Evolutionary conservation across 352 stramenopile genomes (phyloP), one percentile per base, ranked within the genome.

Genomic region (Phytophthora brassicae): DNA sequence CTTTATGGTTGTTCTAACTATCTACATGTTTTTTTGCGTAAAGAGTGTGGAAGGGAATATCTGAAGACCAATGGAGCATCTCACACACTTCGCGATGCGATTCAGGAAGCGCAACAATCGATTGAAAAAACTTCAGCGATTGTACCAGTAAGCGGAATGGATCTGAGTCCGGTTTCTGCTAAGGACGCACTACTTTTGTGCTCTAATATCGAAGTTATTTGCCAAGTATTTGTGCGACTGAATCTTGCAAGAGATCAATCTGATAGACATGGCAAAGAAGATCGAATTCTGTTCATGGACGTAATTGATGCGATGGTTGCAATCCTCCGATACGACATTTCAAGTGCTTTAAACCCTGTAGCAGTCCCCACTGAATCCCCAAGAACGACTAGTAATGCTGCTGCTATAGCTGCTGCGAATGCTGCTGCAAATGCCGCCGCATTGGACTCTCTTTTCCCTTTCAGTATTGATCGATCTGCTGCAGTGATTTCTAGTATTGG

Each of bases 401-500:
- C 53, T 39, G 60, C 67, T 23, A 46, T 70, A 1, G 62, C 60
- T 6, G 52, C 58, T 14, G 63, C 72, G 0, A 74, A 62, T 23
- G 39, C 59, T 33, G 61, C 58, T 36, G 26, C 51, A 4, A 75
- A 68, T 50, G 47, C 60, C 57, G 57, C 52, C 9, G 58, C 55
- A 29, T 33, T 72, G 28, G 51, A 39, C 14, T 9, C 54, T 9
- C 44, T 83, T 1, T 64, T 83, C 5, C 66, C 68, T 28, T 83
- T 84, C 28, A 71, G 39, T 20, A 59, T 54, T 0, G 44, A 64
- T 12, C 71, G 73, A 19, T 72, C 58, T 13, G 24, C 83, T 13
- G 46, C 45, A 9, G 50, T 87, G 3, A 59, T 88, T 43, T 75
- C 72, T 1, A 74, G 68, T 39, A 47, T 90, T 3, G 81, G 81